Evolutionary conservation across 2,329 filamentous ascomycete genomes (phyloP).

Genomic region (Venturiaceae sp.): DNA sequence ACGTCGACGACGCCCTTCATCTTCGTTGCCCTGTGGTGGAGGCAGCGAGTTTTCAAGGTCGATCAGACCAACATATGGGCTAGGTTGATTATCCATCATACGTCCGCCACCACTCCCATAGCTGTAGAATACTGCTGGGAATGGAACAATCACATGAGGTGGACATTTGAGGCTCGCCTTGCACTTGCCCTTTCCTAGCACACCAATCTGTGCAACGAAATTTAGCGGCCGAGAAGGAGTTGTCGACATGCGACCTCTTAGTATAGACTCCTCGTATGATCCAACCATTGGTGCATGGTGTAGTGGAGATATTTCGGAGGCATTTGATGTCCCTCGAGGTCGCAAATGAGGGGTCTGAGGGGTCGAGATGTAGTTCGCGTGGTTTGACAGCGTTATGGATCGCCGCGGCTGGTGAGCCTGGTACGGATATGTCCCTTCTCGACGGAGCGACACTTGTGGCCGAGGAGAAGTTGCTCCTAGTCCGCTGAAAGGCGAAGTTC

Average conservation of each 20-base stretch:
- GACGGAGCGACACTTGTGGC: conserved; percentile 37
- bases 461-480: conserved; percentile 15
- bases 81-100: conserved; percentile 70
- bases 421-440: conserved; percentile 54
- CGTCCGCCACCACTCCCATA: conserved; percentile 47
- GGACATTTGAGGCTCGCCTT: conserved; percentile 79
- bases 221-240: conserved; percentile 86
- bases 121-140: conserved; percentile 93
- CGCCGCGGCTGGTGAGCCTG: conserved; percentile 72
- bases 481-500: conserved; percentile 11
- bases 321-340: conserved; percentile 58
- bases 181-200: conserved; percentile 81
- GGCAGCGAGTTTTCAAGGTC: conserved; percentile 62
- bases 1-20: conserved; percentile 1
- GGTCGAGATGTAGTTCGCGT: conserved; percentile 25
- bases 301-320: conserved; percentile 64
- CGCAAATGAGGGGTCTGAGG: conserved; percentile 38
- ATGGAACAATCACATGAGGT: conserved; percentile 79
- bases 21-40: not conserved
- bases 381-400: conserved; percentile 55
- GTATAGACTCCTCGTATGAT: conserved; percentile 93
- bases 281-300: conserved; percentile 94
- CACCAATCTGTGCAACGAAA: conserved; percentile 91
- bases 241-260: conserved; percentile 93
- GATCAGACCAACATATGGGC: conserved; percentile 89